Percentiles rank a stretch among this genome's conserved stretches.
These are phyloP conservation scores for Colletotrichum karsti DNA, from an alignment of 2,329 filamentous ascomycete species.

Conservation along the genomic window DNA sequence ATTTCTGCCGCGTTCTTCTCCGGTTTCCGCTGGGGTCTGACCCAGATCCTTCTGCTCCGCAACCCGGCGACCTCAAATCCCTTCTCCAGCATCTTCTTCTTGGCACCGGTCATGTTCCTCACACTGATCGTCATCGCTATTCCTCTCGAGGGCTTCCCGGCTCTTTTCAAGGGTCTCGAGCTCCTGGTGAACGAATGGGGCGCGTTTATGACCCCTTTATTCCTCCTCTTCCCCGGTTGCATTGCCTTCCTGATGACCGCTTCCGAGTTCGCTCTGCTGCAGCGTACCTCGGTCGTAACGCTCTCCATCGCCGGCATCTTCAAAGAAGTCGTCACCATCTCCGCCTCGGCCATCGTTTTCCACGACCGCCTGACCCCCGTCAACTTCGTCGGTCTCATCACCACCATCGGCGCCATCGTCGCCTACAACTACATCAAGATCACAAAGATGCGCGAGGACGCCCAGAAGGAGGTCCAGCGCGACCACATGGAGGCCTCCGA, in stretches of 20 bases:
- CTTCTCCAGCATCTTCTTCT: slow-evolving; percentile 95
- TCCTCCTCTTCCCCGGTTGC: slow-evolving; percentile 88
- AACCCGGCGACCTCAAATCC: slow-evolving; percentile 96
- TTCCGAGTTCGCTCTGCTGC: slow-evolving; percentile 92
- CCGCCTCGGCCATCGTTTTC: slow-evolving; percentile 86
- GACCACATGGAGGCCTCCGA: slow-evolving; percentile 44
- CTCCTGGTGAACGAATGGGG: slow-evolving; percentile 75
- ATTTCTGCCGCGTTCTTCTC: slow-evolving; percentile 95
- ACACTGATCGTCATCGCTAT: slow-evolving; percentile 83
- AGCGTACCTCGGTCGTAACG: slow-evolving; percentile 95
- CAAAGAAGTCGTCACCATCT: slow-evolving; percentile 97
- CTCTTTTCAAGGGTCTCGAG: slow-evolving; percentile 72
- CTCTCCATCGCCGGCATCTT: slow-evolving; percentile 97
- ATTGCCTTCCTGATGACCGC: slow-evolving; percentile 98
- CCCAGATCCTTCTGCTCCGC: slow-evolving; percentile 91
- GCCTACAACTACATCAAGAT: slow-evolving; percentile 97
- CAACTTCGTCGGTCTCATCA: slow-evolving; percentile 86
- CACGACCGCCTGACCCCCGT: slow-evolving; percentile 86
- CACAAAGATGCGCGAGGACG: slow-evolving; percentile 84
- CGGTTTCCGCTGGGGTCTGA: slow-evolving; percentile 98
- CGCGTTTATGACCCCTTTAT: slow-evolving; percentile 67
- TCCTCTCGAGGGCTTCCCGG: slow-evolving; percentile 81
- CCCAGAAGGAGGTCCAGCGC: slow-evolving; percentile 60
- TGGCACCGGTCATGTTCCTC: slow-evolving; percentile 96
- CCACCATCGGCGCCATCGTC: slow-evolving; percentile 87